Percentiles rank a stretch among this genome's conserved stretches.
Conservation (phyloP, 805 yeast species). For the Starmerella scarabaei region DNA sequence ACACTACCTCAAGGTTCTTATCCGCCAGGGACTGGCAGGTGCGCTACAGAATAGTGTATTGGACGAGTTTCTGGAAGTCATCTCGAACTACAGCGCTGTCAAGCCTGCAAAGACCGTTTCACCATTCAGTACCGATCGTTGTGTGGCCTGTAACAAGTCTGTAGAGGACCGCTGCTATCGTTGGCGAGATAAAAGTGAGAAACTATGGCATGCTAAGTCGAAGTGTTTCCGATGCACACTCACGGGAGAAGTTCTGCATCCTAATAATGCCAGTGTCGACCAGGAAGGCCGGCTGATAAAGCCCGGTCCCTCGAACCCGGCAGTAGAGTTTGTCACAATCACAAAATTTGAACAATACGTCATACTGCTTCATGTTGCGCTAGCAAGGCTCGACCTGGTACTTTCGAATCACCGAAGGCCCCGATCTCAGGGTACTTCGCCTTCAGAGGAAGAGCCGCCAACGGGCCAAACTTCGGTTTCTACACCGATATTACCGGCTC, state of each 20-base stretch:
- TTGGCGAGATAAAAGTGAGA: constrained; percentile 31
- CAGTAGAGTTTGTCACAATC: constrained; percentile 41
- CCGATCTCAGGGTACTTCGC: constrained; percentile 6
- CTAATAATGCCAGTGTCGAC: constrained; percentile 5
- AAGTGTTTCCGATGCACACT: constrained; percentile 55
- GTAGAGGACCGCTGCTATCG: constrained; percentile 73
- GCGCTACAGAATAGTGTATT: constrained; percentile 60
- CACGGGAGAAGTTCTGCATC: constrained; percentile 5
- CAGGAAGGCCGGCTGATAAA: constrained; percentile 5
- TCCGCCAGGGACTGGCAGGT: constrained; percentile 64
- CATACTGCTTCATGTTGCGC: constrained; percentile 69
- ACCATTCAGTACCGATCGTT: constrained; percentile 52
- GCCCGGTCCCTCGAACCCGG: neutral
- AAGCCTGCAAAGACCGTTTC: constrained; percentile 30
- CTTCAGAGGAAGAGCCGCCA: neutral
- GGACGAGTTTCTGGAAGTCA: constrained; percentile 39
- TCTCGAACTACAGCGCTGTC: constrained; percentile 34
- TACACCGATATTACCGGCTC: constrained; percentile 4
- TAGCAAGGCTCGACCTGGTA: constrained; percentile 46
- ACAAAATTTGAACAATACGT: constrained; percentile 61
- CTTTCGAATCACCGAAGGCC: constrained; percentile 20
- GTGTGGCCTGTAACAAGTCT: constrained; percentile 56
- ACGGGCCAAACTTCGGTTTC: neutral
- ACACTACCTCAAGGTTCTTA: constrained; percentile 75
- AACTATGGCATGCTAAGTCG: constrained; percentile 58